These are phyloP conservation scores for Durusdinium trenchii DNA, from an alignment of 73 alveolate genomes.

Conservation along the genomic window DNA sequence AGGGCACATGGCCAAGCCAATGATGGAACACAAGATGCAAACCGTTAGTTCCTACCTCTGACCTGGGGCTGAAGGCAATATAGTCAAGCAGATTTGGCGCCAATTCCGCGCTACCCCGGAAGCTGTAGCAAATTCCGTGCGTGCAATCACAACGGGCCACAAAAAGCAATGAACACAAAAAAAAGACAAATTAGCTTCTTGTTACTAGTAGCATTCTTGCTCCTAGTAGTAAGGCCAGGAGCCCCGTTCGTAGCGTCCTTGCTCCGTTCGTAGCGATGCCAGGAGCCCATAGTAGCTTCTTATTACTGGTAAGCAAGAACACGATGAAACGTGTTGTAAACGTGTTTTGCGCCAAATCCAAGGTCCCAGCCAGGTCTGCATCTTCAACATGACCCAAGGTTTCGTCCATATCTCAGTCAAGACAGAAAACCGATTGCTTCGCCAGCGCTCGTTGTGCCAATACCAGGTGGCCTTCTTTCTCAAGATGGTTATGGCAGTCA, in stretches of 20 bases:
- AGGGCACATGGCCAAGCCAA: background rate
- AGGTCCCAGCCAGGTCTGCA: background rate
- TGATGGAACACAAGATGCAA: background rate
- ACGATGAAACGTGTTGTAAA: background rate
- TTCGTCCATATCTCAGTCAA: slow-evolving; percentile 63
- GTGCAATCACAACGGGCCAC: background rate
- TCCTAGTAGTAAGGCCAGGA: too few relatives aligned
- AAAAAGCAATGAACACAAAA: background rate
- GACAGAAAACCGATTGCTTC: too few relatives aligned
- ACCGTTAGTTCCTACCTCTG: background rate
- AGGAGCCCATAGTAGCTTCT: too few relatives aligned
- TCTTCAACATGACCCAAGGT: slow-evolving; percentile 62
- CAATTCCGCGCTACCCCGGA: background rate
- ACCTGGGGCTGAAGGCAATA: background rate
- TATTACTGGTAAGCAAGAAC: background rate
- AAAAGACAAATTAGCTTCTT: too few relatives aligned
- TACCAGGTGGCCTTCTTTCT: too few relatives aligned
- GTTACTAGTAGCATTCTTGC: too few relatives aligned
- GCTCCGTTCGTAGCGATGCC: too few relatives aligned
- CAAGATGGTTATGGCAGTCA: too few relatives aligned
- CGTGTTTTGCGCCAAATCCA: background rate
- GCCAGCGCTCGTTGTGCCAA: too few relatives aligned
- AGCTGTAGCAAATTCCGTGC: background rate
- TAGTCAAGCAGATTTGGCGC: background rate
- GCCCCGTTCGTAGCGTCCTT: too few relatives aligned